Conservation (phyloP, 495 filamentous ascomycete species). For the Parmelia sp. region DNA sequence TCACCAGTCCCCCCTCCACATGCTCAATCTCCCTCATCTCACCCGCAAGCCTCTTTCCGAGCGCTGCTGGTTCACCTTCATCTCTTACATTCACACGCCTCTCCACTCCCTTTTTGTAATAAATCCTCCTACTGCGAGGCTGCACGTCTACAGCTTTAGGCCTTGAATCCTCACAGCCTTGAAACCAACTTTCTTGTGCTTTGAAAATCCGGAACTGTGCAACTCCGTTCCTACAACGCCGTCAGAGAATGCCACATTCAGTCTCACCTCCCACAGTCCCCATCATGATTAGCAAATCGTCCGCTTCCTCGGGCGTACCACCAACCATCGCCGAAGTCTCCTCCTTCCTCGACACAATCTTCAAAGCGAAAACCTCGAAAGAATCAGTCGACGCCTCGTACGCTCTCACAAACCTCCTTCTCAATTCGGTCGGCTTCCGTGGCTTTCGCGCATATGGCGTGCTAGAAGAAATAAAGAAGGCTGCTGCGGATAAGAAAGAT, state of each 20-base stretch:
- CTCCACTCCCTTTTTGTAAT: not conserved
- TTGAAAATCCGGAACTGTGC: not conserved
- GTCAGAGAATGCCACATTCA: conserved; percentile 59
- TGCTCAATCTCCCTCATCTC: not conserved
- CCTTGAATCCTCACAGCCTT: not conserved
- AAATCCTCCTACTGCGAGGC: not conserved
- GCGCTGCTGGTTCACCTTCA: conserved; percentile 10
- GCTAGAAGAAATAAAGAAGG: conserved; percentile 66
- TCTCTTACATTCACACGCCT: not conserved
- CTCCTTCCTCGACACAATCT: conserved; percentile 65
- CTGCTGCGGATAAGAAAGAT: conserved; percentile 90
- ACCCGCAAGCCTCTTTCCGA: not conserved
- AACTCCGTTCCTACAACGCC: not conserved
- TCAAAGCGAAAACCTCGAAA: conserved; percentile 74
- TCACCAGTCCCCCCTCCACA: conserved; percentile 6
- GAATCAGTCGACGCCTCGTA: conserved; percentile 83
- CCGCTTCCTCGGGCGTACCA: conserved; percentile 46
- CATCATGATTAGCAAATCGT: conserved; percentile 56
- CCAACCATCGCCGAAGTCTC: conserved; percentile 68
- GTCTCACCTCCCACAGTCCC: conserved; percentile 53
- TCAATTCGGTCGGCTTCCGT: conserved; percentile 69
- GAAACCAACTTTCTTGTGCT: not conserved
- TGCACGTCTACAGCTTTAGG: not conserved
- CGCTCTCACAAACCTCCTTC: conserved; percentile 68
- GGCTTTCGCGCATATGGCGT: conserved; percentile 72